Base-by-base conservation (phyloP, 805 yeast species). In the Maudiozyma serrabonitensis region DNA sequence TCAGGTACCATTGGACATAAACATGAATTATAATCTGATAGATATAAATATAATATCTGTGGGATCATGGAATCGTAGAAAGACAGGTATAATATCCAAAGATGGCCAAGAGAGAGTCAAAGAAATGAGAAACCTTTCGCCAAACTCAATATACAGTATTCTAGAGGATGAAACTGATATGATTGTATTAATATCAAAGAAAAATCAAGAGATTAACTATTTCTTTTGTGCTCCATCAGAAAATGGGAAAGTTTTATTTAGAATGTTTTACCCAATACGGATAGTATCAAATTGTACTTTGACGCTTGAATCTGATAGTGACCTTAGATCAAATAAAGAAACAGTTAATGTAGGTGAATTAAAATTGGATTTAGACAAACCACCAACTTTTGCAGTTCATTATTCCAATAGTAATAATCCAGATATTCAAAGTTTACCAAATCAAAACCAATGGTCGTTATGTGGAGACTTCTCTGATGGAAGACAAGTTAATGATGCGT, bases 391-490 rank as follows among this genome's bases (percentile, higher is more conserved):
- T 66, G 87, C 90, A 0, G 93, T 86, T 1, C 82, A 81, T 58
- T 85, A 84, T 62, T 69, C 80, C 50, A 75, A 78, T 56, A 69
- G 69, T 47, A 74, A 73, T 9, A 60, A 62, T 31, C 75, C 77
- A 52, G 82, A 78, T 50, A 21, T 46, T 19, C 46, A 50, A 32
- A 48, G 50, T 50, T 23, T 48, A 23, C 46, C 51, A 34, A 50
- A 50, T 25, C 52, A 49, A 37, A 59, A 55, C 41, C 66, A 60
- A 45, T 62, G 66, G 66, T 81, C 86, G 1, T 81, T 84, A 25
- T 84, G 91, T 65, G 91, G 84, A 50, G 95, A 86, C 66, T 86
- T 86, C 56, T 81, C 87, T 51, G 93, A 85, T 58, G 90, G 87
- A 13, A 88, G 83, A 58, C 91, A 85, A 61, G 93, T 86, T 6